A percentile compares a stretch with the other conserved stretches of the same genome.
Evolutionary conservation across 352 stramenopile genomes (phyloP).

Genomic region (Phytophthora vignae): DNA sequence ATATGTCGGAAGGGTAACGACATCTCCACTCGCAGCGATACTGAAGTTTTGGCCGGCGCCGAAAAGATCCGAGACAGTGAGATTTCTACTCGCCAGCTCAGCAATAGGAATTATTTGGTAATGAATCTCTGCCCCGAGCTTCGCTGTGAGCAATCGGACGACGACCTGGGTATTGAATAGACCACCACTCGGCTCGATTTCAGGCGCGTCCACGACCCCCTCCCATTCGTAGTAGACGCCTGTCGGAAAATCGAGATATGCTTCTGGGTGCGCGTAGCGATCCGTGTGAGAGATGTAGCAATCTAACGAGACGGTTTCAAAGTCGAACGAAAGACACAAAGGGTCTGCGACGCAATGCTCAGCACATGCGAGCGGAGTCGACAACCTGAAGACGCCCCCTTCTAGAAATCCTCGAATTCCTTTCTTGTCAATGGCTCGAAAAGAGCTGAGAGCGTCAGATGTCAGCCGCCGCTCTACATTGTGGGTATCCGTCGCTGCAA

Average conservation of each 20-base stretch:
- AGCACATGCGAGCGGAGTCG: slow-evolving; percentile 49
- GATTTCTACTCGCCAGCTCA: slow-evolving; percentile 18
- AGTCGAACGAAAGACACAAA: slow-evolving; percentile 78
- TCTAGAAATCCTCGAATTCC: slow-evolving; percentile 69
- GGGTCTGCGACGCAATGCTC: slow-evolving; percentile 52
- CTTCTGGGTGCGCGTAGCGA: slow-evolving; percentile 65
- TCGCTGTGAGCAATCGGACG: slow-evolving; percentile 59
- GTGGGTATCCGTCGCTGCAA: not conserved
- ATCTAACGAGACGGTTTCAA: slow-evolving; percentile 57
- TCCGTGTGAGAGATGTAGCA: slow-evolving; percentile 85
- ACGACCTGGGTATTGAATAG: slow-evolving; percentile 65
- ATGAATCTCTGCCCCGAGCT: slow-evolving; percentile 65
- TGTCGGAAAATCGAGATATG: slow-evolving; percentile 71
- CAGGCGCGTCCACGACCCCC: slow-evolving; percentile 48
- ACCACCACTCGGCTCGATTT: slow-evolving; percentile 69
- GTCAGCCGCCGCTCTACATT: slow-evolving; percentile 14
- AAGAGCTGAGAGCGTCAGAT: slow-evolving; percentile 36
- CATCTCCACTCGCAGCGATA: slow-evolving; percentile 45
- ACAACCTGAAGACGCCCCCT: slow-evolving; percentile 53
- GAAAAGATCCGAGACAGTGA: slow-evolving; percentile 40
- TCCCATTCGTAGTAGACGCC: slow-evolving; percentile 87
- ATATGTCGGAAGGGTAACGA: slow-evolving; percentile 62
- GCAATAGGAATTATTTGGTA: slow-evolving; percentile 55
- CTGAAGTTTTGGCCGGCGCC: slow-evolving; percentile 30
- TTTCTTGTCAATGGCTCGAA: slow-evolving; percentile 50